Conservation (phyloP, 768 basidiomycete genomes). For the Rhodotorula kratochvilovae region DNA sequence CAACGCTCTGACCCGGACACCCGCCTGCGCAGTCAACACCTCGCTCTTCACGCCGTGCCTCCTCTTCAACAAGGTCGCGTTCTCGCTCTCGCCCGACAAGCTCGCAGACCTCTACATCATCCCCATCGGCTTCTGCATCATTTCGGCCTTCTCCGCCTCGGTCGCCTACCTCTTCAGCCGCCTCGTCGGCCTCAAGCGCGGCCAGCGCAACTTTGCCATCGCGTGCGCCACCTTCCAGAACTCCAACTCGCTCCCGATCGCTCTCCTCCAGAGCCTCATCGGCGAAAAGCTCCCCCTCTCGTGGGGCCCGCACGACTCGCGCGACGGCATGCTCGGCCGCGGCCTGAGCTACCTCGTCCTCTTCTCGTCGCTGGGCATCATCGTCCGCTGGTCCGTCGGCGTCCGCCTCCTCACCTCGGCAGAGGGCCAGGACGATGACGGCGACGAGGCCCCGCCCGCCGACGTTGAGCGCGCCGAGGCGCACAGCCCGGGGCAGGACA, state of each 20-base stretch:
- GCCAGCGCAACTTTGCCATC: constrained; percentile 64
- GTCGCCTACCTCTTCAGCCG: constrained; percentile 63
- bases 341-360: constrained; percentile 84
- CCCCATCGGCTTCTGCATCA: constrained; percentile 74
- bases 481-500: background rate
- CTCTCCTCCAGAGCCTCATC: constrained; percentile 59
- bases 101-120: constrained; percentile 66
- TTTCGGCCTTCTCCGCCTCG: constrained; percentile 66
- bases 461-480: constrained; percentile 9
- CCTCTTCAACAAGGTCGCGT: constrained; percentile 60
- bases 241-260: constrained; percentile 90
- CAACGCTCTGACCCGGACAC: background rate
- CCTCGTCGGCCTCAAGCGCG: constrained; percentile 62
- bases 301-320: constrained; percentile 56
- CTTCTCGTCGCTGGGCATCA: constrained; percentile 77
- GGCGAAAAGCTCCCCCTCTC: constrained; percentile 41
- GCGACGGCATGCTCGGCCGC: constrained; percentile 83
- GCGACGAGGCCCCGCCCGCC: background rate
- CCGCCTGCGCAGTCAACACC: constrained; percentile 58
- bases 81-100: constrained; percentile 79
- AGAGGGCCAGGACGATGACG: constrained; percentile 43
- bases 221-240: constrained; percentile 56
- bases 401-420: constrained; percentile 73
- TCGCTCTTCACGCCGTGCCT: constrained; percentile 63
- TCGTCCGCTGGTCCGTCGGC: constrained; percentile 85